Evolutionary conservation across 2,329 filamentous ascomycete genomes (phyloP), one percentile per base, ranked within the genome.

Genomic region (Scleromitrula shiraiana): DNA sequence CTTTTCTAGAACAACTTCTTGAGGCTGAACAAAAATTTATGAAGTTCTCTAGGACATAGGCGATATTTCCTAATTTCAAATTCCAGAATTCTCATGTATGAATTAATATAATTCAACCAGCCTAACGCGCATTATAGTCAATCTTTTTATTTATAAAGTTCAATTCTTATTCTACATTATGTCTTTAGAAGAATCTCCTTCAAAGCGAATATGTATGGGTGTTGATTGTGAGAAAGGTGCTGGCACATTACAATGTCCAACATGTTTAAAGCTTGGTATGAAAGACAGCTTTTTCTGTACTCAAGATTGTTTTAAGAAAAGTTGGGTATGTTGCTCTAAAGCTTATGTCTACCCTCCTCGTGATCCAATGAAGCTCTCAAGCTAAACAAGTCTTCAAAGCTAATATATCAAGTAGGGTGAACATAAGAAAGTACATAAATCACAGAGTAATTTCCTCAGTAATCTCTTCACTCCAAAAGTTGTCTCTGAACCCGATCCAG

Each of bases 261-360:
- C 88, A 41, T 98, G 93, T 66, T 76, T 96, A 62, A 96, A 95
- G 70, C 73, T 90, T 37, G 87, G 85, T 46, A 83, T 82, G 60
- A 82, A 90, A 64, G 88, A 93, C 63, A 95, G 88, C 71, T 96
- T 82, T 70, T 98, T 97, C 72, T 98, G 93, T 73, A 89, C 89
- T 23, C 93, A 98, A 68, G 93, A 97, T 60, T 98, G 93, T 74
- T 98, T 98, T 72, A 97, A 96, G 76, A 84, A 82, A 68, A 98
- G 89, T 74, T 98, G 93, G 93, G 93, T 97, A 81, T 60, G 79
- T 55, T 22, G 19, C 10, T 15, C 36, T 19, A 20, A n/a, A n/a
- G n/a, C 15, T 17, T 22, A 14, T 15, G 24, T 14, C 22, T 22
- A 24, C 23, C 14, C 38, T 26, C 15, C 33, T 37, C 8, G 10